A percentile compares a stretch with the other conserved stretches of the same genome.
Conservation (phyloP, 768 basidiomycete species). For the Polyporus arcularius region DNA sequence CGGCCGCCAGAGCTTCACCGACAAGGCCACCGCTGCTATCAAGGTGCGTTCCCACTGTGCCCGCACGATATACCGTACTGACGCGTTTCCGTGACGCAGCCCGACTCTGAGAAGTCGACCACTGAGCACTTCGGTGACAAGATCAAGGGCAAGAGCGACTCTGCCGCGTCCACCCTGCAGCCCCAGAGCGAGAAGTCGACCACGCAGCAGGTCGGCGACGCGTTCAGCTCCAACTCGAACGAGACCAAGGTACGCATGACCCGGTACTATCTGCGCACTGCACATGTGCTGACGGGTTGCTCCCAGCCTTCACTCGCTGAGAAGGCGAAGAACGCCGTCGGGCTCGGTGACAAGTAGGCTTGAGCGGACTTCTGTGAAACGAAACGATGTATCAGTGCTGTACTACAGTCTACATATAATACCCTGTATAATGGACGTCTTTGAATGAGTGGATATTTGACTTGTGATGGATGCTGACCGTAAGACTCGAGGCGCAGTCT, state of each 20-base stretch:
- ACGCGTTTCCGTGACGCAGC: slow-evolving; percentile 17
- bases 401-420: no score
- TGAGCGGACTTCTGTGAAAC: no score
- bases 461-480: no score
- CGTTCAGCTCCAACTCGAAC: slow-evolving; percentile 35
- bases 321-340: slow-evolving; percentile 37
- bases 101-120: slow-evolving; percentile 40
- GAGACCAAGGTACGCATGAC: slow-evolving; percentile 21
- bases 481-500: no score
- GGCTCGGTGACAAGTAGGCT: slow-evolving; percentile 25
- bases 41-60: slow-evolving; percentile 29
- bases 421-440: no score
- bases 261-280: background rate
- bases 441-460: no score
- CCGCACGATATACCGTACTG: background rate
- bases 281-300: background rate
- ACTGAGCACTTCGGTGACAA: slow-evolving; percentile 40
- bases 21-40: slow-evolving; percentile 34
- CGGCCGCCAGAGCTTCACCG: slow-evolving; percentile 36
- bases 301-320: slow-evolving; percentile 30
- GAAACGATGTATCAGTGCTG: no score
- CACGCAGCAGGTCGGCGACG: slow-evolving; percentile 37
- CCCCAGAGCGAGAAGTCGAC: slow-evolving; percentile 37
- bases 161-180: slow-evolving; percentile 30
- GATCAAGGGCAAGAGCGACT: slow-evolving; percentile 36